These are phyloP conservation scores for Phytomonas sp. DNA, from an alignment of 208 protist genomes.

Conservation along the genomic window DNA sequence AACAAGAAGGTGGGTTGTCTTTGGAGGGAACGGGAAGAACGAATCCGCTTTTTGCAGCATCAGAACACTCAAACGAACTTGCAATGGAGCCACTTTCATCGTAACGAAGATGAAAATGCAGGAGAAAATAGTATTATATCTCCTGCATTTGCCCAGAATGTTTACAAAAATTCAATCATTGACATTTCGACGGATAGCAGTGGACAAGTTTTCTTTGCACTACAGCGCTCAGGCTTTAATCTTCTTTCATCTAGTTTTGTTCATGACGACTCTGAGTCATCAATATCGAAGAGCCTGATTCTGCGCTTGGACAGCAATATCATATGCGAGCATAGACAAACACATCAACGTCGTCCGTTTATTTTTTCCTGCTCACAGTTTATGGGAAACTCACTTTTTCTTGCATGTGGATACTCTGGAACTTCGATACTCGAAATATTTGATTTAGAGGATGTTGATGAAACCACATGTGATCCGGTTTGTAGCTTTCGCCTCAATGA, in stretches of 20 bases:
- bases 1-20: too few relatives aligned
- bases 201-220: conserved; percentile 16
- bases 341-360: conserved; percentile 13
- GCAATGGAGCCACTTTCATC: too few relatives aligned
- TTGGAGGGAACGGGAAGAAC: too few relatives aligned
- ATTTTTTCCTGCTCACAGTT: conserved; percentile 54
- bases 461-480: conserved; percentile 35
- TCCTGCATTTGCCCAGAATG: not conserved
- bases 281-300: too few relatives aligned
- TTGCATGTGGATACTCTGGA: conserved; percentile 33
- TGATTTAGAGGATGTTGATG: conserved; percentile 73
- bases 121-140: too few relatives aligned
- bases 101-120: too few relatives aligned
- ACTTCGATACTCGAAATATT: conserved; percentile 46
- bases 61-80: too few relatives aligned
- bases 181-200: conserved; percentile 17
- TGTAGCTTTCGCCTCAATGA: conserved; percentile 28
- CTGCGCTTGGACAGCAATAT: too few relatives aligned
- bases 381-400: conserved; percentile 31
- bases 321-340: too few relatives aligned
- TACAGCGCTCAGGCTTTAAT: conserved; percentile 17
- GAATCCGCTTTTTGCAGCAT: too few relatives aligned
- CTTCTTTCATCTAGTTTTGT: conserved; percentile 12
- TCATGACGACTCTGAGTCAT: not conserved
- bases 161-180: conserved; percentile 15